phyloP scores from a whole-genome alignment of 106 monocot genomes.

The Gastrodia elata region DNA sequence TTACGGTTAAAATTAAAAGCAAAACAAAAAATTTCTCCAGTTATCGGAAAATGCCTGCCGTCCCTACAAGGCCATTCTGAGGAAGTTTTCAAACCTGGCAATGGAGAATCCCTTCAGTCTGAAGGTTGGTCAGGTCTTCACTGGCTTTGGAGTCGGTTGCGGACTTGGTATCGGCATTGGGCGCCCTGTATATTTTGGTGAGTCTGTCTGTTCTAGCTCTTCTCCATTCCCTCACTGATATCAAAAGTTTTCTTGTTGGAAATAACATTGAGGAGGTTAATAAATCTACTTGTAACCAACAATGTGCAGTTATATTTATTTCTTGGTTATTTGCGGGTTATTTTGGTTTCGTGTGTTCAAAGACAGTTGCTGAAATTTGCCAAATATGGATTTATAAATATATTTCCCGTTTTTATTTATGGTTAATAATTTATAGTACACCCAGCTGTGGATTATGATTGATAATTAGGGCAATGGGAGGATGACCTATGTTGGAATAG shows the following conservation, averaged over 20 bases:
- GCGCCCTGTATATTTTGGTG: constrained; percentile 66
- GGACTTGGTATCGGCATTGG: constrained; percentile 88
- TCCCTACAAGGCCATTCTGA: neutral
- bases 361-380: constrained; percentile 1
- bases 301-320: neutral
- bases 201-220: neutral
- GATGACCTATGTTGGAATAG: too few relatives aligned
- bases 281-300: neutral
- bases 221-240: constrained; percentile 1
- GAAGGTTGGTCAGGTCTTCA: constrained; percentile 77
- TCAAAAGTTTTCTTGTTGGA: neutral
- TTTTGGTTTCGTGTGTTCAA: neutral
- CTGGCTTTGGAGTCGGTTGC: constrained; percentile 78
- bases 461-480: too few relatives aligned
- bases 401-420: neutral
- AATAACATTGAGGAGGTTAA: neutral
- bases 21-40: too few relatives aligned
- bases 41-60: too few relatives aligned
- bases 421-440: too few relatives aligned
- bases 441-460: too few relatives aligned
- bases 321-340: neutral
- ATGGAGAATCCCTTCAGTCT: constrained; percentile 85
- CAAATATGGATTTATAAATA: constrained; percentile 7
- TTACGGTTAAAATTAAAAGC: too few relatives aligned
- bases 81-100: neutral